Evolutionary conservation across 306 rosid genomes (phyloP).

Genomic region (Lathyrus sativus): DNA sequence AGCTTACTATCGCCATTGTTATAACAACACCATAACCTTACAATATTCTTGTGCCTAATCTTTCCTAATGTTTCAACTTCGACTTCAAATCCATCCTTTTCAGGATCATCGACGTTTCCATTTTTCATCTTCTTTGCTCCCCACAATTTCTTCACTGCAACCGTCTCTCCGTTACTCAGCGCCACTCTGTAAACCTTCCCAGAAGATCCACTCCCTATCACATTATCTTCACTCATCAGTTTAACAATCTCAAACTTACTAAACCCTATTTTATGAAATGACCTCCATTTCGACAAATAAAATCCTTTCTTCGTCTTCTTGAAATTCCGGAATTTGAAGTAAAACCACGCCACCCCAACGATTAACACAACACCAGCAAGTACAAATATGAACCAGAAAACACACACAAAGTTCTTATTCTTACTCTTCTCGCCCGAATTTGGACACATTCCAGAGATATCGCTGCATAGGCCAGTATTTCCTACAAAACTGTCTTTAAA

Average conservation of each 20-base stretch:
- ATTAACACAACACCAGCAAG: constrained; percentile 62
- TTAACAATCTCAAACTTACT: constrained; percentile 63
- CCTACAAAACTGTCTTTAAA: constrained; percentile 64
- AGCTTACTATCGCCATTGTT: constrained; percentile 61
- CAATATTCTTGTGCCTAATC: constrained; percentile 81
- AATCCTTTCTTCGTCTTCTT: constrained; percentile 55
- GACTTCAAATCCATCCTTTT: constrained; percentile 65
- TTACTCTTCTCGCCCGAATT: constrained; percentile 38
- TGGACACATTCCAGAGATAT: constrained; percentile 57
- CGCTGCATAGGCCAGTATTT: constrained; percentile 60
- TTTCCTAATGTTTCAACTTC: constrained; percentile 84
- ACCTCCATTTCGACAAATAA: constrained; percentile 62
- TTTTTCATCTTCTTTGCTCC: constrained; percentile 47
- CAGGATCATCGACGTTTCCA: constrained; percentile 31
- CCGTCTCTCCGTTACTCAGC: constrained; percentile 61
- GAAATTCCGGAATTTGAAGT: constrained; percentile 50
- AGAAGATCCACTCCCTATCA: constrained; percentile 73
- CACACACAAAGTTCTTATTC: constrained; percentile 45
- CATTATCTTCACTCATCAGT: constrained; percentile 63
- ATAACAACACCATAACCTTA: constrained; percentile 79
- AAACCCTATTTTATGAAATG: constrained; percentile 72
- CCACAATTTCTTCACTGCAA: constrained; percentile 80
- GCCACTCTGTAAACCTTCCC: constrained; percentile 81
- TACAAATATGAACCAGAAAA: constrained; percentile 56
- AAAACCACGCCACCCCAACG: constrained; percentile 66